Evolutionary conservation across 257 asterid genomes (phyloP).

Genomic region (Perilla frutescens): DNA sequence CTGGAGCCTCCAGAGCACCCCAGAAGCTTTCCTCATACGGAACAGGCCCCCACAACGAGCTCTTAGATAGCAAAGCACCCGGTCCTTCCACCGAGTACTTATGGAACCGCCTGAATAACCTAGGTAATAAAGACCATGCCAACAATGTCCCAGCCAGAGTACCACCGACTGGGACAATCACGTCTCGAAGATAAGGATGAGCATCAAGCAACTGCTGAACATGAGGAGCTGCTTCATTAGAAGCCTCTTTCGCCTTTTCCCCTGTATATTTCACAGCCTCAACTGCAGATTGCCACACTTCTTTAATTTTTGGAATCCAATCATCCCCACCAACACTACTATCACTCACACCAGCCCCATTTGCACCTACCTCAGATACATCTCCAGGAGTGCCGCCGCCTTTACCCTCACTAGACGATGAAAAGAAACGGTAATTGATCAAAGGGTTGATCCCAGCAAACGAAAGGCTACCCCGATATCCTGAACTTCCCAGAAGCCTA

Average conservation of each 20-base stretch:
- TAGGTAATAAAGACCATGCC: constrained; percentile 88
- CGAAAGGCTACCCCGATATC: constrained; percentile 36
- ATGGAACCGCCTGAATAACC: constrained; percentile 72
- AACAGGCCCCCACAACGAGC: constrained; percentile 71
- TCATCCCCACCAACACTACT: constrained; percentile 58
- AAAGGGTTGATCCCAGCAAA: constrained; percentile 43
- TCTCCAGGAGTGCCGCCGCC: constrained; percentile 38
- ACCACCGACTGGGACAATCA: constrained; percentile 78
- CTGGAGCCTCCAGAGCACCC: constrained; percentile 91
- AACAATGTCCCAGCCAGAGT: constrained; percentile 70
- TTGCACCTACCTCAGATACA: constrained; percentile 41
- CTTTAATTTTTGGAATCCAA: constrained; percentile 66
- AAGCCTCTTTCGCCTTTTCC: constrained; percentile 68
- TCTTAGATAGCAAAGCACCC: constrained; percentile 59
- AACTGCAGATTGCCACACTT: constrained; percentile 55
- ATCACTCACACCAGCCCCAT: constrained; percentile 41
- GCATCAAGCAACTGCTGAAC: constrained; percentile 72
- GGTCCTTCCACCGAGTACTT: constrained; percentile 71
- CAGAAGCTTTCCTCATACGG: constrained; percentile 89
- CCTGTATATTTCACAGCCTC: constrained; percentile 57
- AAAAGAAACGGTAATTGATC: constrained; percentile 49
- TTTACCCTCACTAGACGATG: constrained; percentile 51
- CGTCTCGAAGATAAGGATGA: constrained; percentile 84
- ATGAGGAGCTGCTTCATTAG: constrained; percentile 58
- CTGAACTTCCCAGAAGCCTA: constrained; percentile 31